phyloP scores from a whole-genome alignment of 2,329 filamentous ascomycete genomes.

The Drechslera avenae region DNA sequence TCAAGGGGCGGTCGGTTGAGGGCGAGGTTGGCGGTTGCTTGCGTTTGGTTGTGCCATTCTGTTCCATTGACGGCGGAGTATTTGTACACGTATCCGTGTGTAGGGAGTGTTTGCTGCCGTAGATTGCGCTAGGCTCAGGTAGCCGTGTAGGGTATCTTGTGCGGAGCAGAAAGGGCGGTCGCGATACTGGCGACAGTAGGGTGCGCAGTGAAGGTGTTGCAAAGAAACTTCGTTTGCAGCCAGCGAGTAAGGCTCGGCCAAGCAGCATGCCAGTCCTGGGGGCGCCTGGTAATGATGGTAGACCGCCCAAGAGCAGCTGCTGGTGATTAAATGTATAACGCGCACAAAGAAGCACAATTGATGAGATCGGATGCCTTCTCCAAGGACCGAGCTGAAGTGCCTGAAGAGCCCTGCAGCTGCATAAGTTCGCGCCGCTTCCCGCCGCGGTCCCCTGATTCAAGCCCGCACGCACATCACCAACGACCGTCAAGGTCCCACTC shows the following conservation, averaged over 20 bases:
- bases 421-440: constrained; percentile 21
- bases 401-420: constrained; percentile 23
- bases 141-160: constrained; percentile 3
- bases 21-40: constrained; percentile 59
- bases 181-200: constrained; percentile 12
- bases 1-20: constrained; percentile 57
- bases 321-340: constrained; percentile 5
- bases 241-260: constrained; percentile 37
- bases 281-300: constrained; percentile 2
- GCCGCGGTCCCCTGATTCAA: constrained; percentile 9
- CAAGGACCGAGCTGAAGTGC: constrained; percentile 10
- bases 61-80: constrained; percentile 51
- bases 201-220: constrained; percentile 14
- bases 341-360: constrained; percentile 9
- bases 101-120: constrained; percentile 11
- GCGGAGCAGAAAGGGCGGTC: constrained; percentile 6
- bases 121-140: constrained; percentile 7
- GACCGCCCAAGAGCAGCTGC: constrained; percentile 10
- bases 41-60: constrained; percentile 60
- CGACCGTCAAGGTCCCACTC: constrained; percentile 4
- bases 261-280: constrained; percentile 33
- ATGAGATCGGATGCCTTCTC: constrained; percentile 5
- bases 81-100: constrained; percentile 6
- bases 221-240: constrained; percentile 37
- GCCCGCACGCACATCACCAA: constrained; percentile 17